phyloP scores from a whole-genome alignment of 2,329 filamentous ascomycete species.

The Apiospora saccharicola region DNA sequence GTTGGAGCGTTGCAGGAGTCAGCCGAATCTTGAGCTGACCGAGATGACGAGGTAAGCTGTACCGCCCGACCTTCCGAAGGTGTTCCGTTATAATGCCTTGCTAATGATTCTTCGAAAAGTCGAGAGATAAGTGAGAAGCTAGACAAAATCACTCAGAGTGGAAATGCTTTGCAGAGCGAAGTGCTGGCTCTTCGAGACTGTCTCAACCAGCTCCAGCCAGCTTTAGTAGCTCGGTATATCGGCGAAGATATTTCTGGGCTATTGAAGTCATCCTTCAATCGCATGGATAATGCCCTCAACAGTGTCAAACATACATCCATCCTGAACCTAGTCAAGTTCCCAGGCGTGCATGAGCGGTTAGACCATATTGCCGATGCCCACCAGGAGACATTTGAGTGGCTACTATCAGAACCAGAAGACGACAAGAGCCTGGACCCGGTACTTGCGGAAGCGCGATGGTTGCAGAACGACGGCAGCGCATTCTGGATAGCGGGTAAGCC shows the following conservation, averaged over 20 bases:
- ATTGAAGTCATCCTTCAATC: neutral
- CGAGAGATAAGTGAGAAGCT: neutral
- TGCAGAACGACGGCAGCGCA: conserved; percentile 24
- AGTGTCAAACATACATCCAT: neutral
- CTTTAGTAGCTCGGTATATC: neutral
- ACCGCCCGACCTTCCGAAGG: neutral
- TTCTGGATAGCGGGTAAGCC: conserved; percentile 35
- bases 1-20: conserved; percentile 29
- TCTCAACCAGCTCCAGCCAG: neutral
- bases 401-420: neutral
- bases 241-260: neutral
- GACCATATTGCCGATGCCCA: neutral
- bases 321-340: neutral
- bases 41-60: neutral
- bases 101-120: neutral
- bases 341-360: neutral
- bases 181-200: neutral
- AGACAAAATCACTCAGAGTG: neutral
- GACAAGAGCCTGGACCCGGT: neutral
- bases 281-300: neutral
- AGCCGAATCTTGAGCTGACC: conserved; percentile 26
- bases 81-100: neutral
- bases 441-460: neutral
- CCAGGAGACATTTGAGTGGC: neutral
- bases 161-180: neutral